Evolutionary conservation across 805 yeast genomes (phyloP), one percentile per base, ranked within the genome.

Genomic region (Nakazawaea holstii): DNA sequence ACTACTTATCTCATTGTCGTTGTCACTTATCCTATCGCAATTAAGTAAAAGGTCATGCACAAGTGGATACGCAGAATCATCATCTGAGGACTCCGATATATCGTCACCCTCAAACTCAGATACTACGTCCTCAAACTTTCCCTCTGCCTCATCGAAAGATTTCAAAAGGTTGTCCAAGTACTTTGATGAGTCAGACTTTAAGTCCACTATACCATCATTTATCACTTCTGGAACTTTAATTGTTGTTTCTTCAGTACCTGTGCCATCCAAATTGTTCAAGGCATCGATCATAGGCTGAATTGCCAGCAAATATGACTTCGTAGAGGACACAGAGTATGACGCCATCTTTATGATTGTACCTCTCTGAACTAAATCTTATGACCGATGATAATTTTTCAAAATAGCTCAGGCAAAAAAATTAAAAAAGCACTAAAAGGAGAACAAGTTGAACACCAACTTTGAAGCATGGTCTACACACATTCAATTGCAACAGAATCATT

Each of bases 251-350:
- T 50, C 26, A 37, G 31, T 13, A 36, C 43, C 33, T 33, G 39
- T 43, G 45, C 14, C 48, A 1, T 61, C 55, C 13, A 77, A 55
- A 0, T 58, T 50, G 2, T 63, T 59, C 48, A 81, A 59, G 0
- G 73, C 61, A 6, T 75, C 79, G n/a, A 77, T 68, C 83, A 86
- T 78, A 2, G 80, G 75, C 60, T 74, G 77, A 89, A 86, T 84
- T 15, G 94, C 92, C 59, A 77, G 77, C 85, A 86, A 79, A 62
- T 78, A 86, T 20, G 94, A 84, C 62, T 79, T 76, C 8, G 91
- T 84, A 1, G 91, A 84, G 11, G 76, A 68, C 8, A 74, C 84
- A 41, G 76, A 73, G 53, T 78, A 79, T 6, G 76, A 67, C 1
- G 79, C 67, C 81, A 77, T 77, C 35, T 15, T 3, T n/a, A 4